These are phyloP conservation scores for Hydnum rufescens DNA, from an alignment of 768 basidiomycete species.

Conservation along the genomic window DNA sequence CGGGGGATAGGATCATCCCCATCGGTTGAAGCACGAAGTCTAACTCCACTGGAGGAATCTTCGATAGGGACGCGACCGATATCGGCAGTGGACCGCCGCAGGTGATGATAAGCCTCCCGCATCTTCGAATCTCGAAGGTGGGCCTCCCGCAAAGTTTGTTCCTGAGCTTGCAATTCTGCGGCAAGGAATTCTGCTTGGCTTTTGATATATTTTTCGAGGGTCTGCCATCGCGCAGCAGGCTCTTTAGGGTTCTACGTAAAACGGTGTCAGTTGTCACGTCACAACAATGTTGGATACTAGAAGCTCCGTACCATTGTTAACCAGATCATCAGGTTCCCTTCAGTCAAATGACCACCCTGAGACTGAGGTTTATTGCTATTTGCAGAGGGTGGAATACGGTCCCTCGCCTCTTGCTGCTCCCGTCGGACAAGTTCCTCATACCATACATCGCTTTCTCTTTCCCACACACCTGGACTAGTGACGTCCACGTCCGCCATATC, in stretches of 20 bases:
- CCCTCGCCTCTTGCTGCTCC: constrained; percentile 45
- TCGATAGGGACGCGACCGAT: not conserved
- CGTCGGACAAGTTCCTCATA: constrained; percentile 57
- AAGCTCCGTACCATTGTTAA: constrained; percentile 38
- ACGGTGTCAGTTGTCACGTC: not conserved
- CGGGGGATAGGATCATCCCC: constrained; percentile 16
- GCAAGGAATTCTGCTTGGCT: constrained; percentile 63
- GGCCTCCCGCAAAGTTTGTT: constrained; percentile 59
- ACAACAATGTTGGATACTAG: not conserved
- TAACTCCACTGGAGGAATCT: not conserved
- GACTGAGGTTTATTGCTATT: constrained; percentile 25
- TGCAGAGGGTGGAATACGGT: not conserved
- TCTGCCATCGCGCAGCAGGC: constrained; percentile 65
- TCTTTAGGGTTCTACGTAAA: constrained; percentile 66
- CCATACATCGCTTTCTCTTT: constrained; percentile 64
- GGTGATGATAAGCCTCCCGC: constrained; percentile 61
- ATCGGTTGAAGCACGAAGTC: constrained; percentile 1
- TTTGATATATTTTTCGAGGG: constrained; percentile 63
- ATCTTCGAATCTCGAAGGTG: constrained; percentile 54
- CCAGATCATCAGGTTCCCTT: constrained; percentile 69
- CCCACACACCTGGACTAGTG: constrained; percentile 72
- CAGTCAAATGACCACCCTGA: constrained; percentile 50
- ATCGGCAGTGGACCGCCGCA: constrained; percentile 37
- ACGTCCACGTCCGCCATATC: constrained; percentile 96
- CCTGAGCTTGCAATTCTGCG: constrained; percentile 62